Evolutionary conservation across 495 filamentous ascomycete genomes (phyloP), one percentile per base, ranked within the genome.

Genomic region (Glonium stellatum): DNA sequence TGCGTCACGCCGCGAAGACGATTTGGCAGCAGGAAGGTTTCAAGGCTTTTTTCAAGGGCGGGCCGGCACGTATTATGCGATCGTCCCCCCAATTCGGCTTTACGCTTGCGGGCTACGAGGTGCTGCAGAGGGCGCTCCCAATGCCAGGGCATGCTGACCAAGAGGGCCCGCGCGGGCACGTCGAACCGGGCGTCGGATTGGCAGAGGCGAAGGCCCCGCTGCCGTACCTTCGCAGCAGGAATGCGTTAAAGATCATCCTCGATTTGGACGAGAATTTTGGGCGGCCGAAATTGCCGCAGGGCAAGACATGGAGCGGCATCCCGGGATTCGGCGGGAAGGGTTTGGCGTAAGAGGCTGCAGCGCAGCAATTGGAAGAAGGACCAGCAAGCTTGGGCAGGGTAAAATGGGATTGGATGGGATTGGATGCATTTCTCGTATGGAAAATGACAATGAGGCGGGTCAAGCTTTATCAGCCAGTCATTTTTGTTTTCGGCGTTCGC

Each of bases 31-130:
- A 97, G 69, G 93, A 98, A 72, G 93, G 93, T 15, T 89, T 96
- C 78, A 81, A 81, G 64, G 93, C 93, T 44, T 98, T 97, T 81
- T 98, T 96, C 84, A 97, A 97, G 76, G 93, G 93, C 59, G 93
- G 93, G 0, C 91, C 93, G 5, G 93, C 93, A 13, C 89, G 93
- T 77, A 91, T 98, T 64, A 60, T 97, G 67, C 85, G 93, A 64
- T 95, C 89, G 4, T 96, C 91, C 0, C 93, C 93, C 21, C 93
- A 98, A 69, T 98, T 98, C 75, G 93, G 93, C 58, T 97, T 96
- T 76, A 98, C 93, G 1, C 82, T 98, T 9, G 93, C 93, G 4
- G 87, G 87, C 9, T 98, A 97, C 72, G 93, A 98, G 72, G 77
- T 98, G 25, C 78, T 98, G 51, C 89, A 96, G 78, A 88, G 82